Base-by-base conservation (phyloP, 179 eudicot species). In the Spergularia azorica region DNA sequence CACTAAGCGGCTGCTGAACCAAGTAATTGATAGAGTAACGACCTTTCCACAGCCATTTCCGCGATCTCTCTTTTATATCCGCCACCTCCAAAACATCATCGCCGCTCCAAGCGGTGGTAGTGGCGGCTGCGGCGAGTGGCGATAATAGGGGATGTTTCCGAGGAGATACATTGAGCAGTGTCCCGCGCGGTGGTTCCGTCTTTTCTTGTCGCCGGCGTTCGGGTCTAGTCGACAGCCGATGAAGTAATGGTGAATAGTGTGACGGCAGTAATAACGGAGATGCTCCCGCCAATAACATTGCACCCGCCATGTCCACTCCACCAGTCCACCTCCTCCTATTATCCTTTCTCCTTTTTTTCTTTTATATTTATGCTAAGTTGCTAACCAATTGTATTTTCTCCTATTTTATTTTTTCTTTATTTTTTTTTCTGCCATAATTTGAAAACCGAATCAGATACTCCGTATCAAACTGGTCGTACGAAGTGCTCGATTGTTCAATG, bases 11-110 rank as follows among this genome's bases (percentile, higher is more conserved):
- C 43, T 67, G 3, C 57, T 85, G 82, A 71, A 78, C 80, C 5
- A 85, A 77, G 80, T 82, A 85, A 67, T 80, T 85, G 48, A 85
- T 54, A 11, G 85, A 70, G 52, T 82, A 71, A 2, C 50, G 70
- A 13, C 73, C 82, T 79, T 64, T 57, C 82, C 88, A 77, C 3
- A 14, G 18, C 86, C 86, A 80, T 48, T 77, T 71, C 5, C 11
- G 76, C 2, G 68, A 67, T 55, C 50, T 74, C 67, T 83, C 74
- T 39, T 79, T 83, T 15, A 83, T 76, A 55, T 79, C 79, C 1
- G 58, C 38, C 73, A 83, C 79, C 68, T 83, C 86, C 59, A 83
- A 10, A 39, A 80, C 81, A 18, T 65, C 77, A 18, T 38, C 64
- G 79, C 70, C 14, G 67, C 41, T 70, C 38, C 43, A 36, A 54